Evolutionary conservation across 768 basidiomycete genomes (phyloP), one percentile per base, ranked within the genome.

Genomic region (Amanita subjunquillea): DNA sequence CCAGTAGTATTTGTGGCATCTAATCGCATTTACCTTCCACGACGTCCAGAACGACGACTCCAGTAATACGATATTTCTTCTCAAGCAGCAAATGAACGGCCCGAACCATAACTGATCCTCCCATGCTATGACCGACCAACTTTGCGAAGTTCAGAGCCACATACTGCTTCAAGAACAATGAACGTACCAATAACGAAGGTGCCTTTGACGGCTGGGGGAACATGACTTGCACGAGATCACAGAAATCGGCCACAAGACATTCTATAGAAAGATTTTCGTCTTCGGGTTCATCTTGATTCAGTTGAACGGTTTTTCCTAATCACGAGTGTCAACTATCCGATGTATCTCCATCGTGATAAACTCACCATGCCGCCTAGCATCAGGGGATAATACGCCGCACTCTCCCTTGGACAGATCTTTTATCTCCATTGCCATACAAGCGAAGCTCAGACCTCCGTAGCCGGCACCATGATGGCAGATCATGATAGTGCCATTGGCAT

Each of bases 381-480:
- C 95, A 37, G 88, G 69, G 2, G 87, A 74, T 47, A 99, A 60
- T 13, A 97, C 76, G 0, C 95, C 94, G 48, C 86, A 80, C 57
- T 87, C 87, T 4, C 83, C 85, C 27, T 72, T 73, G 40, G 80
- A 78, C 64, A 75, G 57, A 40, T 69, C 76, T 9, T 63, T 65
- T 1, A 97, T 69, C 67, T 89, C 85, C 66, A 84, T 85, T n/a
- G 94, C 91, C 53, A 96, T 75, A 60, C 82, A 85, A 2, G 96
- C 93, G 65, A 95, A 99, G 57, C 81, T 89, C 55, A 97, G 71
- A 0, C 82, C 96, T 0, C 86, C 85, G 63, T 91, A 91, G 12
- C 96, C 96, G 0, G 91, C 95, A 1, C 96, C 96, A 59, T 99
- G 95, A 60, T 96, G 93, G 68, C 90, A 94, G 4, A 97, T 76